These are phyloP conservation scores for Teunomyces lycoperdinae DNA, from an alignment of 805 yeast genomes.

Conservation along the genomic window DNA sequence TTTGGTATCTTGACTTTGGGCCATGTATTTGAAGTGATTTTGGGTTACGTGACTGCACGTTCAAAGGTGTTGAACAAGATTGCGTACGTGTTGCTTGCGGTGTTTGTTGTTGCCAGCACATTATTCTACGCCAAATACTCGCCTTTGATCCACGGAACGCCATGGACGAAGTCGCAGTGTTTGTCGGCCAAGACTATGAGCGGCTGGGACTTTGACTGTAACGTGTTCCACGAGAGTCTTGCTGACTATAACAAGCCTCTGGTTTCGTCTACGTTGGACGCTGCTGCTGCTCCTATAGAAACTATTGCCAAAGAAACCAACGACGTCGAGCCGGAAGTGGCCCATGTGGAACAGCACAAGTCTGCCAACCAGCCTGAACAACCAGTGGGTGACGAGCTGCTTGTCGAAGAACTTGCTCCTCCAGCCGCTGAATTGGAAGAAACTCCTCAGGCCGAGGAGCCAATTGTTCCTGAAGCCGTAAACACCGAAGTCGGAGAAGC, in stretches of 20 bases:
- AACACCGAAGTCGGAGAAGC: background rate
- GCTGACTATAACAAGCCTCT: slow-evolving; percentile 20
- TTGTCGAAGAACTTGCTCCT: slow-evolving; percentile 8
- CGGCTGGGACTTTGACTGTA: slow-evolving; percentile 91
- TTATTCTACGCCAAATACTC: slow-evolving; percentile 60
- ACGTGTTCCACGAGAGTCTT: slow-evolving; percentile 41
- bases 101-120: slow-evolving; percentile 48
- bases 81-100: slow-evolving; percentile 44
- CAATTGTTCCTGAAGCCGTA: slow-evolving; percentile 2
- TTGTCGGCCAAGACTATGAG: slow-evolving; percentile 52
- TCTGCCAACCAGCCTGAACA: background rate
- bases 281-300: slow-evolving; percentile 14
- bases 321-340: slow-evolving; percentile 4
- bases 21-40: slow-evolving; percentile 58
- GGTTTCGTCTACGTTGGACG: slow-evolving; percentile 5
- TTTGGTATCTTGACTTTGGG: slow-evolving; percentile 78
- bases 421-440: slow-evolving; percentile 14
- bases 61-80: slow-evolving; percentile 40
- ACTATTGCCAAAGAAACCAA: slow-evolving; percentile 27
- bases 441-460: slow-evolving; percentile 7
- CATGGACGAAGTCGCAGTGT: slow-evolving; percentile 77
- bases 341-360: slow-evolving; percentile 5
- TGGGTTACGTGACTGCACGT: slow-evolving; percentile 36
- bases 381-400: background rate
- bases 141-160: slow-evolving; percentile 72